A percentile compares a stretch with the other conserved stretches of the same genome.
Conservation (phyloP, 768 basidiomycete species). For the Naganishia randhawae region DNA sequence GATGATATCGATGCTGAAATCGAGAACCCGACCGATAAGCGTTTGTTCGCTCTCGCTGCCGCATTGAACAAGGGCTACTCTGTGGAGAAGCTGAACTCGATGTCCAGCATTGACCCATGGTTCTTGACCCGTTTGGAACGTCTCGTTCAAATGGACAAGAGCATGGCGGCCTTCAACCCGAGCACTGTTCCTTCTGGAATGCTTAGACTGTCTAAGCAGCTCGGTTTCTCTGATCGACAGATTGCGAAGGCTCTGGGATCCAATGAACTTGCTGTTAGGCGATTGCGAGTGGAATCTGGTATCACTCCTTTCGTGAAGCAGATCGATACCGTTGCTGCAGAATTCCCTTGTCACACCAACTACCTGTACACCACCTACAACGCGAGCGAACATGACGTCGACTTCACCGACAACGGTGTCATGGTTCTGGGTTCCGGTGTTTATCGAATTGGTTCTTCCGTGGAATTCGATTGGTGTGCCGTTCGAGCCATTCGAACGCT, state of each 20-base stretch:
- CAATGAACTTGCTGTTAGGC: slow-evolving; percentile 87
- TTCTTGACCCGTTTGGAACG: slow-evolving; percentile 85
- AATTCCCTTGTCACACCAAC: slow-evolving; percentile 98
- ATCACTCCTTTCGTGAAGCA: slow-evolving; percentile 94
- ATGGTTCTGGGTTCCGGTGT: slow-evolving; percentile 98
- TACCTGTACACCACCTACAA: slow-evolving; percentile 99
- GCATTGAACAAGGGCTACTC: slow-evolving; percentile 90
- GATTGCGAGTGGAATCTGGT: slow-evolving; percentile 74
- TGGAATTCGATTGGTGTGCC: slow-evolving; percentile 99
- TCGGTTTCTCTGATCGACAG: slow-evolving; percentile 93
- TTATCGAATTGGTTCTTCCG: slow-evolving; percentile 96
- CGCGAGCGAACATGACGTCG: slow-evolving; percentile 85
- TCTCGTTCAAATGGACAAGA: slow-evolving; percentile 75
- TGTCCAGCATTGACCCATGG: slow-evolving; percentile 99
- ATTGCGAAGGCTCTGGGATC: slow-evolving; percentile 77
- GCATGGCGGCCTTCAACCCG: slow-evolving; percentile 65
- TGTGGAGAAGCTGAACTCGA: slow-evolving; percentile 92
- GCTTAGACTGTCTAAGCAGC: slow-evolving; percentile 80
- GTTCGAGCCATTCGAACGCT: slow-evolving; percentile 94
- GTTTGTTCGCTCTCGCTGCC: slow-evolving; percentile 90
- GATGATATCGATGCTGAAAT: slow-evolving; percentile 91
- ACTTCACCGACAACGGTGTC: slow-evolving; percentile 84
- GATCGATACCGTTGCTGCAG: slow-evolving; percentile 97
- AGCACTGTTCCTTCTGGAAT: slow-evolving; percentile 62
- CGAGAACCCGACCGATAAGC: slow-evolving; percentile 90